Evolutionary conservation across 139 green algal species (phyloP), one percentile per base, ranked within the genome.

Genomic region (Micractinium sp.): DNA sequence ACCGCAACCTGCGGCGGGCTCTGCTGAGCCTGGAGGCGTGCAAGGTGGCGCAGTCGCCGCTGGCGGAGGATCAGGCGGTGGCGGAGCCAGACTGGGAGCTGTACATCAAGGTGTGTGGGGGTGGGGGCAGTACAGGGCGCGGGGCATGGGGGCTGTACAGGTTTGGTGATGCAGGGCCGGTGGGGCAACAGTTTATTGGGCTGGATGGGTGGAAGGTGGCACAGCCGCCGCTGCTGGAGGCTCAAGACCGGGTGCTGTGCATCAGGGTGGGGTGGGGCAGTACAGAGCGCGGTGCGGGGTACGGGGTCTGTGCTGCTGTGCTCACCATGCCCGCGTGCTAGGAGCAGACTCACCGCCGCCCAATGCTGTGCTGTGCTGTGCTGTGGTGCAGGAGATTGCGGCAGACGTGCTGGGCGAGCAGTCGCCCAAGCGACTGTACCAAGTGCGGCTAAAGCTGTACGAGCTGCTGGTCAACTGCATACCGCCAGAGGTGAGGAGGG

Each of bases 391-490:
- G 89, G 94, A 97, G 86, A 96, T 98, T 81, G 95, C 93, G 0
- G 90, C 66, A 0, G 94, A 98, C 86, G 98, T 99, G n/a, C 47
- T 99, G 82, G 69, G 60, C 47, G 97, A 99, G 93, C 98, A 99
- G 94, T 95, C 87, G 9, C 97, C 98, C 53, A 98, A 98, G 90
- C 87, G 82, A 33, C 93, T 98, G 61, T 97, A 95, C 88, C 39
- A 92, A 85, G 93, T 97, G 33, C 95, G 98, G 7, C 95, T 95
- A 85, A 99, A 98, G 93, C 85, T 99, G 76, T 99, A 99, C 89
- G 97, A 99, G 94, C 94, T 99, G 87, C 92, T 99, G 41, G 93
- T 96, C 85, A 99, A 99, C 93, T 99, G 97, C 93, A 97, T 99
- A 61, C 98, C 98, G 0, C 92, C 97, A 0, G 96, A 98, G 90